Base-by-base conservation (phyloP, 2,329 filamentous ascomycete genomes). In the Fusarium sp. region DNA sequence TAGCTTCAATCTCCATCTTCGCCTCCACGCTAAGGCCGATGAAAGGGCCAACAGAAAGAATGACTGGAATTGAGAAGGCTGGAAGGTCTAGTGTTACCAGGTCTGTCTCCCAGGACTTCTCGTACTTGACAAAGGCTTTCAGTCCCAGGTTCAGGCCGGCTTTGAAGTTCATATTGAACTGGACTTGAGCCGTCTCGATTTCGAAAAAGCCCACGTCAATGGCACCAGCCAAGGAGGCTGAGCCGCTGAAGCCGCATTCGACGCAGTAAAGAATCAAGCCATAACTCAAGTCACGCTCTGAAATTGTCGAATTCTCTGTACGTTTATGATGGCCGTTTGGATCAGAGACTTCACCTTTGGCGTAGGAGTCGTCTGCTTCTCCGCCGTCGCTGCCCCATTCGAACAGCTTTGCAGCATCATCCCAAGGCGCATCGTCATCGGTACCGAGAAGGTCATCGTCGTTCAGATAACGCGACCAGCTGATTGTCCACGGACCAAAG, bases 281-380 rank as follows among this genome's bases (percentile, higher is more conserved):
- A 7, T 62, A 62, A 2, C 25, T 30, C 6, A 62, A 23, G 2
- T 62, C 59, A 2, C 56, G 56, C 4, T 62, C 56, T 2, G 19
- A 5, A 11, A 62, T 32, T 0, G 23, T 30, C 1, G 27, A 13
- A 3, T 61, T 54, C 0, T 6, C 20, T 23, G 4, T n/a, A 1
- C 48, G 56, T 7, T 62, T 62, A 8, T 62, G 56, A 9, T 61
- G 59, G 3, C 59, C 56, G 2, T 62, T 62, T 0, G 56, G 48
- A 0, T 56, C 48, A 1, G 59, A 15, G 6, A 62, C 32, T 15
- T 62, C 48, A 3, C 59, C 59, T 3, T 62, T 61, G 1, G 39
- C 6, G 3, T 48, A 61, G 1, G 59, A 62, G 14, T 62, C 59
- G 11, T 62, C 56, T 6, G 10, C 30, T 15, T 45, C 48, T 3